Conservation (phyloP, 495 filamentous ascomycete species). For the Penicillium alfredii region DNA sequence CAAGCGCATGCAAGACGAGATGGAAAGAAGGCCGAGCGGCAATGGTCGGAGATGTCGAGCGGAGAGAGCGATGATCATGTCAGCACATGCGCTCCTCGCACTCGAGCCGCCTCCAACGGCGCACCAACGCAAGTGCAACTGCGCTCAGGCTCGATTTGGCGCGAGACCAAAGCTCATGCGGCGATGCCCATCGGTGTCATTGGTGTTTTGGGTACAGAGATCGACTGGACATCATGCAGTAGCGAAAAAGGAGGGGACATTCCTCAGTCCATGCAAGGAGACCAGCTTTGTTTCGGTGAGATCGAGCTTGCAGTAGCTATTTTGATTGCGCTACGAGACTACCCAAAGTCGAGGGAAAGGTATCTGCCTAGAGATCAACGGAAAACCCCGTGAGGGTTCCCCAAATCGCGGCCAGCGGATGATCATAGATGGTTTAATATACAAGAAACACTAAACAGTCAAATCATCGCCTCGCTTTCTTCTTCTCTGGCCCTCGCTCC, state of each 20-base stretch:
- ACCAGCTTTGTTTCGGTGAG: too few relatives aligned
- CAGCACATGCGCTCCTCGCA: constrained; percentile 17
- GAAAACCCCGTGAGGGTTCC: too few relatives aligned
- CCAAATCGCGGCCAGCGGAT: too few relatives aligned
- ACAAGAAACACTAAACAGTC: too few relatives aligned
- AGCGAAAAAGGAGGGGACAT: constrained; percentile 14
- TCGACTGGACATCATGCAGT: constrained; percentile 18
- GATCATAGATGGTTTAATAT: too few relatives aligned
- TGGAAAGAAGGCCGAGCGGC: constrained; percentile 10
- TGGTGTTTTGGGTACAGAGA: constrained; percentile 10
- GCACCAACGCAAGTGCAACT: constrained; percentile 4
- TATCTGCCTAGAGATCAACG: too few relatives aligned
- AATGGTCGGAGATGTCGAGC: constrained; percentile 12
- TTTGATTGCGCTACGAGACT: too few relatives aligned
- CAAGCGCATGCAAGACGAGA: constrained; percentile 7
- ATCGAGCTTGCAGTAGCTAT: too few relatives aligned
- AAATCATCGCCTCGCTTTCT: constrained; percentile 48
- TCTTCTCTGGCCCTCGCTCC: constrained; percentile 61
- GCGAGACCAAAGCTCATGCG: constrained; percentile 12
- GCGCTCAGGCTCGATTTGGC: constrained; percentile 1
- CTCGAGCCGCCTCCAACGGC: constrained; percentile 1
- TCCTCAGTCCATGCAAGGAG: constrained; percentile 16
- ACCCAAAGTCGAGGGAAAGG: too few relatives aligned
- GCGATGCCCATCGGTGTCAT: constrained; percentile 3
- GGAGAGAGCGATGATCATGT: constrained; percentile 25